Conservation (phyloP, 768 basidiomycete species). For the Asterophora lycoperdoides region DNA sequence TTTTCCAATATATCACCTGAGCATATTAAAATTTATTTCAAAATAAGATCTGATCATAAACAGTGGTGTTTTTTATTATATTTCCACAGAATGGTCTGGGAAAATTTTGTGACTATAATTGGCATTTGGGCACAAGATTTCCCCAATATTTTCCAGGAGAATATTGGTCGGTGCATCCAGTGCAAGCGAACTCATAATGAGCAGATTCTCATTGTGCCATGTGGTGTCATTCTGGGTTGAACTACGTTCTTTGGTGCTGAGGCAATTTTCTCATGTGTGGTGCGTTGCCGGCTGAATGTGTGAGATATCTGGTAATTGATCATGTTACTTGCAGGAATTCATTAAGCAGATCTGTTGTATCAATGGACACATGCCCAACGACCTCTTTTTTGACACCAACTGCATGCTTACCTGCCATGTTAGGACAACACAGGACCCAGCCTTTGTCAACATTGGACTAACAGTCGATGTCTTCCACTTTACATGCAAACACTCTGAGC, state of each 20-base stretch:
- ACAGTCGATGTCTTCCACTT: constrained; percentile 36
- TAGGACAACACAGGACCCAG: constrained; percentile 1
- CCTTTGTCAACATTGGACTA: constrained; percentile 21
- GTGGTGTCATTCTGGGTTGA: constrained; percentile 20
- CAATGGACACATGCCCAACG: background rate
- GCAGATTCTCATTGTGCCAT: constrained; percentile 9
- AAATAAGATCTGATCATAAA: no score
- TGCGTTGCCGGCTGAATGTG: background rate
- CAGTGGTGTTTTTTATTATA: no score
- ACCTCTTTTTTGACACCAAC: constrained; percentile 29
- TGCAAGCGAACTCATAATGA: background rate
- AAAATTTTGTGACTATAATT: no score
- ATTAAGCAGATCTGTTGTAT: background rate
- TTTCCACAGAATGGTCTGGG: no score
- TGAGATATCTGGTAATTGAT: background rate
- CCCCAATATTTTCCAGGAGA: no score
- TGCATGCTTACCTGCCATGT: background rate
- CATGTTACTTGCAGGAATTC: background rate
- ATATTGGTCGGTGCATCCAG: no score
- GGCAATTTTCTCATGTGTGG: background rate
- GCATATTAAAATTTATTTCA: no score
- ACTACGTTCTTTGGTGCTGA: constrained; percentile 1
- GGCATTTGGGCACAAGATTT: no score
- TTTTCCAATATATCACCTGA: no score
- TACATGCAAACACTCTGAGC: constrained; percentile 28